These are phyloP conservation scores for Chaetomium globosum DNA, from an alignment of 2,329 filamentous ascomycete genomes.

Conservation along the genomic window DNA sequence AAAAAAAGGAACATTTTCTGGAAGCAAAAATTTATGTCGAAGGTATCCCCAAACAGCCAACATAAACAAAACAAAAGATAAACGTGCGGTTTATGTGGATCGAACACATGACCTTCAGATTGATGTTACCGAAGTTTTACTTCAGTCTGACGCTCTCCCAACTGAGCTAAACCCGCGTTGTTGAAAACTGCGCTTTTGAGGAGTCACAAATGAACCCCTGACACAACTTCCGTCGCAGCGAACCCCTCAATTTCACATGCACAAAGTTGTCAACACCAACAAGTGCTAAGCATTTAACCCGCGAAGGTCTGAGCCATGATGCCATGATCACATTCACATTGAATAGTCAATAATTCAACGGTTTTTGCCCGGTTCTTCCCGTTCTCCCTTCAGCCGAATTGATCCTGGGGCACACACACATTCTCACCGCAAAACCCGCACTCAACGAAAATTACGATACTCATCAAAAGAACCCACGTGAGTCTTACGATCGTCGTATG, in stretches of 20 bases:
- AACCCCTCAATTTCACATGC: slow-evolving; percentile 11
- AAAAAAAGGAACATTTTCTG: background rate
- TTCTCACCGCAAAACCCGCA: background rate
- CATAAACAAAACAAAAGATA: background rate
- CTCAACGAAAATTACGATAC: background rate
- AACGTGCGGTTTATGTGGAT: slow-evolving; percentile 30
- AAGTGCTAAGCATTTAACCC: background rate
- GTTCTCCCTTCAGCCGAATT: background rate
- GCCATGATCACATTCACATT: slow-evolving; percentile 18
- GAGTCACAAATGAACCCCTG: background rate
- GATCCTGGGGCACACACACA: background rate
- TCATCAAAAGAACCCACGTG: slow-evolving; percentile 7
- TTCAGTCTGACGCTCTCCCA: slow-evolving; percentile 37
- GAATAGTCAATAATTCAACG: background rate
- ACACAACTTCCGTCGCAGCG: background rate
- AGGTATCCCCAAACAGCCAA: background rate
- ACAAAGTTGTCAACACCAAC: slow-evolving; percentile 10
- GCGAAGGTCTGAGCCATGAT: slow-evolving; percentile 3
- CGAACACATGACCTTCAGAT: slow-evolving; percentile 38
- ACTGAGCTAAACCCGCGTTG: slow-evolving; percentile 38
- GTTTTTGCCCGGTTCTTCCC: background rate
- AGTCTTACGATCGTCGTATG: slow-evolving; percentile 10
- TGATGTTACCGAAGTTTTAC: slow-evolving; percentile 25
- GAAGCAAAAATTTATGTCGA: background rate
- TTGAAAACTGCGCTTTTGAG: background rate